Evolutionary conservation across 371 early-diverging fungal genomes (phyloP).

Genomic region (Actinomortierella wolfii): DNA sequence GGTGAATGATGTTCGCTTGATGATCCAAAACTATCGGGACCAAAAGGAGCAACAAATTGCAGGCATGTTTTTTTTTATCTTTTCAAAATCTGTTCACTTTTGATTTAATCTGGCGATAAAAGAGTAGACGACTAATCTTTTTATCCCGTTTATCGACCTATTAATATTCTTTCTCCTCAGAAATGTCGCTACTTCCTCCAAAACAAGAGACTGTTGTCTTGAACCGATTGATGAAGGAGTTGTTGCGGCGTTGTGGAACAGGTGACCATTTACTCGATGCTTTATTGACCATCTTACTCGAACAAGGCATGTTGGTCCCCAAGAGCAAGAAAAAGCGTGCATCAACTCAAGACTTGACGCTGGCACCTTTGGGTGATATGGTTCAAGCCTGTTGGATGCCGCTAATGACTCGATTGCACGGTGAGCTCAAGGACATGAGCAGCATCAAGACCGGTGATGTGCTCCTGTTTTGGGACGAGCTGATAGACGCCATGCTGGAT

Average conservation of each 20-base stretch:
- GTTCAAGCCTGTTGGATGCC: conserved; percentile 42
- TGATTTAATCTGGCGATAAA: too few species aligned
- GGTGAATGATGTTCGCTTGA: conserved; percentile 23
- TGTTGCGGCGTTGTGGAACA: conserved; percentile 35
- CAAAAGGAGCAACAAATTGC: conserved; percentile 19
- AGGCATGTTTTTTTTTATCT: conserved; percentile 8
- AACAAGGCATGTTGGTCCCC: conserved; percentile 43
- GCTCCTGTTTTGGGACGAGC: conserved; percentile 29
- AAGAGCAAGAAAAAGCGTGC: conserved; percentile 32
- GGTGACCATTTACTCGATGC: conserved; percentile 26
- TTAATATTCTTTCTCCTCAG: too few species aligned
- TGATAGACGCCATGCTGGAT: conserved; percentile 28
- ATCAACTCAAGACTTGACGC: conserved; percentile 25
- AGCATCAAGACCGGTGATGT: conserved; percentile 26
- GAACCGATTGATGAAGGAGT: conserved; percentile 18
- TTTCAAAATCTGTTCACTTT: too few species aligned
- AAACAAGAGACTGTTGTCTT: conserved; percentile 21
- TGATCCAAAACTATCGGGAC: conserved; percentile 17
- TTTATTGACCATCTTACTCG: conserved; percentile 26
- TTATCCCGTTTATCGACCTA: neutral
- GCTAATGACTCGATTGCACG: conserved; percentile 20
- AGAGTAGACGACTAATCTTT: too few species aligned
- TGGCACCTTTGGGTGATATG: conserved; percentile 18
- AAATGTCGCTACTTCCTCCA: conserved; percentile 20
- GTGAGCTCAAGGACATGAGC: conserved; percentile 12